Base-by-base conservation (phyloP, 148 eudicot genomes). In the Rhododendron simsii region DNA sequence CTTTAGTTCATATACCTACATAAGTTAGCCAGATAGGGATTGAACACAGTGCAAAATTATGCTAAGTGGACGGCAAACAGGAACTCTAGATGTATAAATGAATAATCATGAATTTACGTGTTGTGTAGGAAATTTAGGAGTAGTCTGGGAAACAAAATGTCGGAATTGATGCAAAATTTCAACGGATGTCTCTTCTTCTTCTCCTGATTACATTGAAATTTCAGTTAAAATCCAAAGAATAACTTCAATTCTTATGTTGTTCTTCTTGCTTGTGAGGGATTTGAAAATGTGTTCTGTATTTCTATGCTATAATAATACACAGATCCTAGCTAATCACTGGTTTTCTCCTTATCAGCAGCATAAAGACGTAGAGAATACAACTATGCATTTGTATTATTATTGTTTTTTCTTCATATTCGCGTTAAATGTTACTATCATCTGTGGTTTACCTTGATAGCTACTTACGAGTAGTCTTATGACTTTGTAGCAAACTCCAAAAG, bases 401-500 rank as follows among this genome's bases (percentile, higher is more conserved):
- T 21, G 5, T 30, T 26, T 80, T 82, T 45, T 39, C 20, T 13
- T 65, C 6, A 47, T 33, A 15, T 15, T n/a, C 12, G 0, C 7
- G 45, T 82, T 44, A 2, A 20, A 23, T 9, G 20, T 50, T 69
- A 28, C 71, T 30, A 16, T 83, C 2, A 18, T 69, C 28, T 30
- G 16, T 41, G n/a, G 51, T 83, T 41, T 83, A n/a, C n/a, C 77
- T 83, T 41, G 39, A 26, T 69, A 47, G 61, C 41, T 87, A 63
- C 44, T 77, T 77, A 45, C 26, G 3, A 47, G 33, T 84, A n/a
- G 47, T 61, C 15, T 84, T 81, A 18, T 61, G 67, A 51, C 28
- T 86, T 87, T 83, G 78, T 90, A 92, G 93, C 86, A 88, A 86
- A 92, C 93, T 85, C 92, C 93, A 48, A 90, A 92, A 85, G 93